phyloP scores from a whole-genome alignment of 441 rosid species.

The Pelargonium australe region DNA sequence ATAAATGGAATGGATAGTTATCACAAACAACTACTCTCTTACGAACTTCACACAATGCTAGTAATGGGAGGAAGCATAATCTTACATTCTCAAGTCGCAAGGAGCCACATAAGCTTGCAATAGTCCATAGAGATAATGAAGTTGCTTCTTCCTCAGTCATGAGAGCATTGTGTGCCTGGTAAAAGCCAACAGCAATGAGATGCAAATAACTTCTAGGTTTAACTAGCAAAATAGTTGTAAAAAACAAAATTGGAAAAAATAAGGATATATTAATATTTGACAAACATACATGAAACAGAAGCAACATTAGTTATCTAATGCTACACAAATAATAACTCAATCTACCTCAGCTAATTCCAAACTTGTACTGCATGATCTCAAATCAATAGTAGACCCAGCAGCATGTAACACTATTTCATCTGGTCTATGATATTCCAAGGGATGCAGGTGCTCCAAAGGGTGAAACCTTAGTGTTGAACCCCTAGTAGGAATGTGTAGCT shows the following conservation, averaged over 20 bases:
- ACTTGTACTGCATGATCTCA: constrained; percentile 63
- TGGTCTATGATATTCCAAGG: constrained; percentile 67
- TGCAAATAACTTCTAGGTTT: constrained; percentile 4
- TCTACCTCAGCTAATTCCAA: constrained; percentile 80
- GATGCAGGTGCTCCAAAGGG: constrained; percentile 90
- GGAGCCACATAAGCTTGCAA: constrained; percentile 87
- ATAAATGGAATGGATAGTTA: not conserved
- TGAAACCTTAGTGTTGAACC: constrained; percentile 74
- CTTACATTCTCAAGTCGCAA: constrained; percentile 82
- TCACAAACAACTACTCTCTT: not conserved
- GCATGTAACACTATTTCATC: constrained; percentile 50
- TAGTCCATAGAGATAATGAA: constrained; percentile 83
- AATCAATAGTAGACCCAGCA: constrained; percentile 66
- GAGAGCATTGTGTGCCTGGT: constrained; percentile 67
- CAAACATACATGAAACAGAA: constrained; percentile 3
- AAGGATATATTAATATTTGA: not conserved
- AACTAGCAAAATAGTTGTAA: not conserved
- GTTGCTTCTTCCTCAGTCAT: constrained; percentile 86
- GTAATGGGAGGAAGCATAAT: constrained; percentile 13
- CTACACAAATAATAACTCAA: constrained; percentile 8
- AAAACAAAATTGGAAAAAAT: constrained; percentile 1
- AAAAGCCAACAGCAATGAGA: constrained; percentile 25
- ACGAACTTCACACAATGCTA: not conserved
- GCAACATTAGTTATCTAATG: not conserved
- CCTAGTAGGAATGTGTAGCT: constrained; percentile 53